These are phyloP conservation scores for Pseudofabraea citricarpa DNA, from an alignment of 2,329 filamentous ascomycete species.

Conservation along the genomic window DNA sequence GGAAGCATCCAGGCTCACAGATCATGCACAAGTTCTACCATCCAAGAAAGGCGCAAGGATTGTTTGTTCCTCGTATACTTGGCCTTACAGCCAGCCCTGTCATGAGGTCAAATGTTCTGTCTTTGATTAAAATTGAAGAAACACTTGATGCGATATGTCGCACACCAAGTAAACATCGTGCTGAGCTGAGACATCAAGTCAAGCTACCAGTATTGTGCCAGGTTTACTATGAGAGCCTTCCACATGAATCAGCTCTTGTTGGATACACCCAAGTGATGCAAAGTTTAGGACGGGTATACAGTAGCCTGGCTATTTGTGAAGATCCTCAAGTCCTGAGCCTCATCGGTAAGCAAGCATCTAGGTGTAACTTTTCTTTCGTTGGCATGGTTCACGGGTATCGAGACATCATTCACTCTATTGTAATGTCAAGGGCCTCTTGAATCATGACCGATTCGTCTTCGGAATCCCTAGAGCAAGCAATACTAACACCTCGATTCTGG, in stretches of 20 bases:
- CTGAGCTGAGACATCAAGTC: constrained; percentile 35
- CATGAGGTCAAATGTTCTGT: constrained; percentile 22
- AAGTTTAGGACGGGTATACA: constrained; percentile 16
- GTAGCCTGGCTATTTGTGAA: constrained; percentile 45
- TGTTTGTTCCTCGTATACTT: constrained; percentile 23
- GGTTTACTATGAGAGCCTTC: constrained; percentile 10
- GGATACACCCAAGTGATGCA: constrained; percentile 11
- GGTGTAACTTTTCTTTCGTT: too few species aligned
- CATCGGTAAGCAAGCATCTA: too few species aligned
- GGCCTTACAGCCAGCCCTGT: constrained; percentile 28
- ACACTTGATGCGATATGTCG: constrained; percentile 52
- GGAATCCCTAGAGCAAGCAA: too few species aligned
- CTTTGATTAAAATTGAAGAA: constrained; percentile 35
- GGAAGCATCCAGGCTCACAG: constrained; percentile 22
- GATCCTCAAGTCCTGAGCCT: constrained; percentile 58
- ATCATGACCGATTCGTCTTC: too few species aligned
- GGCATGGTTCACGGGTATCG: too few species aligned
- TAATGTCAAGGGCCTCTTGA: too few species aligned
- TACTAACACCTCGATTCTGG: too few species aligned
- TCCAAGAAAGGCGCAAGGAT: constrained; percentile 8
- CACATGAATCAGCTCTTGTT: background rate
- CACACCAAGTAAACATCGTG: constrained; percentile 49
- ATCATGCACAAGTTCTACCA: constrained; percentile 28
- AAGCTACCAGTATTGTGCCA: constrained; percentile 21
- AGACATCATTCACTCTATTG: too few species aligned